These are phyloP conservation scores for Penstemon barbatus DNA, from an alignment of 257 asterid genomes.

Conservation along the genomic window DNA sequence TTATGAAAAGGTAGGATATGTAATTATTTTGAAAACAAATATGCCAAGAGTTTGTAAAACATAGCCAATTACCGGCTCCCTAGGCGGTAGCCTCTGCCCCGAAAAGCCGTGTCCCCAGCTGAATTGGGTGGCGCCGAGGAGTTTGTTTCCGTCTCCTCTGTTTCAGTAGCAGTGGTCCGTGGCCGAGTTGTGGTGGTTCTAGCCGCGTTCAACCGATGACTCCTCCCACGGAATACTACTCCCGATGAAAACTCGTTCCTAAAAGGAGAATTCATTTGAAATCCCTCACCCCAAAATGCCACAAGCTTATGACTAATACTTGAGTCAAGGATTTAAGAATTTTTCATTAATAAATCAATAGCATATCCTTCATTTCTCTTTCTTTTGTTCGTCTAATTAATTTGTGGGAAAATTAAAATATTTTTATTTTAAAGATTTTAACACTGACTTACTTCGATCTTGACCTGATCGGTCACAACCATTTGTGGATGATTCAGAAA, in stretches of 20 bases:
- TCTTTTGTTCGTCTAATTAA: too few species aligned
- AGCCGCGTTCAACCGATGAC: conserved; percentile 36
- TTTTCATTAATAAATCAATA: too few species aligned
- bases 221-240: conserved; percentile 41
- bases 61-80: conserved; percentile 29
- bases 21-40: too few species aligned
- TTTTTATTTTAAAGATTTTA: too few species aligned
- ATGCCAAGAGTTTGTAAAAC: too few species aligned
- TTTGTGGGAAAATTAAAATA: too few species aligned
- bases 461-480: too few species aligned
- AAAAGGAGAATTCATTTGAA: conserved; percentile 47
- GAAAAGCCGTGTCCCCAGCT: conserved; percentile 33
- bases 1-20: too few species aligned
- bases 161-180: conserved; percentile 7
- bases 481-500: too few species aligned
- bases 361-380: too few species aligned
- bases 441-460: too few species aligned
- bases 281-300: conserved; percentile 56
- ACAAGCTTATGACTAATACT: conserved; percentile 43
- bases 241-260: conserved; percentile 30
- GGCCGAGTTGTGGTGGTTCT: conserved; percentile 23
- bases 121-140: conserved; percentile 22
- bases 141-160: conserved; percentile 16
- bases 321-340: conserved; percentile 26
- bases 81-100: conserved; percentile 46